Evolutionary conservation across 208 protist genomes (phyloP), one percentile per base, ranked within the genome.

Genomic region (Acanthamoeba culbertsoni): DNA sequence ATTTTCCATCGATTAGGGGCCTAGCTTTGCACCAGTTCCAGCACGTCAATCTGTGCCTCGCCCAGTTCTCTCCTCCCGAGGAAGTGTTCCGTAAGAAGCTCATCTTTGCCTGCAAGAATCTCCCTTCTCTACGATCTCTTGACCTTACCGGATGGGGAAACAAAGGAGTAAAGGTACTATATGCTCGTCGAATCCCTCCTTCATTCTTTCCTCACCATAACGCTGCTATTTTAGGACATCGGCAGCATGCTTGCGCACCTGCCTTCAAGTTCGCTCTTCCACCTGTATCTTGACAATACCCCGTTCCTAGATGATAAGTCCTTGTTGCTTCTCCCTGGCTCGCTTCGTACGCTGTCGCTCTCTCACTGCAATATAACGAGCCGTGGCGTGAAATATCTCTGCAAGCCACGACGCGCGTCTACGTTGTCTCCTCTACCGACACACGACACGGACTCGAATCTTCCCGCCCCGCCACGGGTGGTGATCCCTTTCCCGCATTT

Each of bases 61-160:
- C 33, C 42, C 23, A 79, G 68, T 79, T 79, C 68, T 79, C 68
- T 5, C 68, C 68, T 12, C 68, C 68, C 40, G 68, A 79, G 68
- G 68, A 79, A 28, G 40, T 79, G 26, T 79, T 79, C 40, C 4
- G 68, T 18, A 79, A 79, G 68, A 79, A 79, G 68, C 48, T 79
- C 68, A 43, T 79, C 68, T 79, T 79, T 42, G 68, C 68, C 20
- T 79, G 68, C n/a, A 79, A 79, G 68, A 79, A 79, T 20, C 68
- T 79, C 0, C 68, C 68, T 23, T 43, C 68, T 2, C 68, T 79
- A 16, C 68, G 68, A 28, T 79, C 68, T 14, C 68, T 79, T 12
- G 33, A 79, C 31, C 68, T 79, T 42, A 79, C 68, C 18, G 68
- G 68, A 14, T 79, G 68, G 68, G 68, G 68, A 33, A 79, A 40